Evolutionary conservation across 2,329 filamentous ascomycete genomes (phyloP).

Genomic region (Verticillium albo-atrum): DNA sequence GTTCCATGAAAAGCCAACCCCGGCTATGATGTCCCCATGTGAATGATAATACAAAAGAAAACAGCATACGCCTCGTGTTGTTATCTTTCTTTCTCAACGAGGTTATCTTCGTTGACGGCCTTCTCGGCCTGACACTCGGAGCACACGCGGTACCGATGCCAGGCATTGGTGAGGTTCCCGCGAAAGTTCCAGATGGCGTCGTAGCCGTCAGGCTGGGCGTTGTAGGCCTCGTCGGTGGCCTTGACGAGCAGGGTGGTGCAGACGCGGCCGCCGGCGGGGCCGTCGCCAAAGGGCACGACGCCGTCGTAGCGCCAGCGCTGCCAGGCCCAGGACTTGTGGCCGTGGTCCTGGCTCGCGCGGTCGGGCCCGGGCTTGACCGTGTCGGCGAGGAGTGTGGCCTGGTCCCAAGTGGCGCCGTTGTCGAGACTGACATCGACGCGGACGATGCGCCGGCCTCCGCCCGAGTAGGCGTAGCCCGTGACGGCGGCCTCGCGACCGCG

Average conservation of each 20-base stretch:
- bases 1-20: background rate
- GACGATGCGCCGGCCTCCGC: constrained; percentile 60
- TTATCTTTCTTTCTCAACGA: too few species aligned
- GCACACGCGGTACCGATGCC: constrained; percentile 51
- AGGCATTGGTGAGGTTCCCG: constrained; percentile 63
- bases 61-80: too few species aligned
- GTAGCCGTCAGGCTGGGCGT: constrained; percentile 60
- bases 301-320: constrained; percentile 56
- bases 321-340: constrained; percentile 58
- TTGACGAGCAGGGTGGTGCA: constrained; percentile 58
- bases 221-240: constrained; percentile 62
- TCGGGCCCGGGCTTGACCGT: constrained; percentile 24
- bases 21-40: too few species aligned
- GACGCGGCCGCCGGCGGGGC: constrained; percentile 18
- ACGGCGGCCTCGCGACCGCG: constrained; percentile 29
- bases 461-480: constrained; percentile 63
- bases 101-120: background rate
- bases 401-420: constrained; percentile 59
- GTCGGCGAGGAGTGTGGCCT: constrained; percentile 55
- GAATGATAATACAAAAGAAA: background rate
- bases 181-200: constrained; percentile 58
- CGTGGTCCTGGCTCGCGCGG: constrained; percentile 28
- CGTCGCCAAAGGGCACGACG: constrained; percentile 30
- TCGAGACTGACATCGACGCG: constrained; percentile 65
- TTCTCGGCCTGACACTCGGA: constrained; percentile 16